Evolutionary conservation across 2,329 filamentous ascomycete genomes (phyloP), one percentile per base, ranked within the genome.

Genomic region (Grosmannia huntii): DNA sequence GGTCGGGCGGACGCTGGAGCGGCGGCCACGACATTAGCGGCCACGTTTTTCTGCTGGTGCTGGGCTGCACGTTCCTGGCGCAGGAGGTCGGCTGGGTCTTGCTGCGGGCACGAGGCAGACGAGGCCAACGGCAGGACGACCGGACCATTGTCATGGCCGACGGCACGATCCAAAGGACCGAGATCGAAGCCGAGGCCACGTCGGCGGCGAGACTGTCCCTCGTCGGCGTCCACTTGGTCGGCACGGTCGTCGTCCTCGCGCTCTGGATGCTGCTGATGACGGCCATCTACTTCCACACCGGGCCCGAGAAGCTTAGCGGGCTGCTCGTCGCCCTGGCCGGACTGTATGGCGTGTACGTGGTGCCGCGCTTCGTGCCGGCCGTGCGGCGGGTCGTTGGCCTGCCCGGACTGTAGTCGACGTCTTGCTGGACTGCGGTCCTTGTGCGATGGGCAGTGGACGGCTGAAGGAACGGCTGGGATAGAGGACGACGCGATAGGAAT

Each of bases 201-300:
- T 59, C 65, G 57, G 64, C 65, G 33, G 31, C 33, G 28, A 33
- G 44, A 50, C 57, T 59, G 21, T 46, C 57, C 16, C 16, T 41
- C 1, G n/a, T 14, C 36, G 23, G 12, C 38, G 5, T 53, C 31
- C 65, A 53, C 69, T 81, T 86, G 63, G 80, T 84, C 62, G 72
- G 79, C 27, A 78, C 68, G 0, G 82, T 96, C 28, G 79, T 87
- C 21, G 84, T 72, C 0, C 66, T 96, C 67, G 89, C 86, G 67
- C 81, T 85, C 75, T 97, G 94, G 89, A 99, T 99, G 94, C 72
- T 99, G 69, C 77, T 97, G 61, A 99, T 99, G 94, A 99, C 94
- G 48, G 91, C 91, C 3, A 91, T 95, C 46, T 99, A 92, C 77
- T 99, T 99, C 68, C 94, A 99, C 71, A 99, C 94, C 0, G 97